A percentile compares a stretch with the other conserved stretches of the same genome.
phyloP scores from a whole-genome alignment of 805 yeast genomes.

The Candida palmyrensis region DNA sequence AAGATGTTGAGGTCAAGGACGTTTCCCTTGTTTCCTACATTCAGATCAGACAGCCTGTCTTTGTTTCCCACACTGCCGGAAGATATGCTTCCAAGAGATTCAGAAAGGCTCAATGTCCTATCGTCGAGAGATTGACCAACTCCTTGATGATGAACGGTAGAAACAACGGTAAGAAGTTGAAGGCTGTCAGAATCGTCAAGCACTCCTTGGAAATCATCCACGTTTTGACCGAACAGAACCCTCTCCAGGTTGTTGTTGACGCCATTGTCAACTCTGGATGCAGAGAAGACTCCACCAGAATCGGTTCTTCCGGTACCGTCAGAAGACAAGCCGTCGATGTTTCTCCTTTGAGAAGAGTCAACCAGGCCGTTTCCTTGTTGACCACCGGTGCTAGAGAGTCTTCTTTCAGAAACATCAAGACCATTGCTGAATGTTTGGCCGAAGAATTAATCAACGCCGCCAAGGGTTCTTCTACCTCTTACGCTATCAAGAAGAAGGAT shows the following conservation, averaged over 20 bases:
- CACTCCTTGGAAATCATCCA: constrained; percentile 97
- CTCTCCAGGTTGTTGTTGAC: constrained; percentile 97
- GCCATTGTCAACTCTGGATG: constrained; percentile 99
- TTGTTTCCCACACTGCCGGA: constrained; percentile 99
- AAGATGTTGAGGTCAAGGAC: constrained; percentile 96
- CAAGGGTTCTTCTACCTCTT: constrained; percentile 99
- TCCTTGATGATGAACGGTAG: constrained; percentile 99
- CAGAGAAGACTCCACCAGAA: constrained; percentile 99
- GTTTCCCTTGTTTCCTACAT: constrained; percentile 97
- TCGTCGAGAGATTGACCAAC: constrained; percentile 98
- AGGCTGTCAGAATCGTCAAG: constrained; percentile 99
- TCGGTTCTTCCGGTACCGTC: constrained; percentile 99
- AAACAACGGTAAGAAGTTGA: constrained; percentile 99
- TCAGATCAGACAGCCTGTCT: constrained; percentile 96
- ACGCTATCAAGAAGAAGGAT: constrained; percentile 99
- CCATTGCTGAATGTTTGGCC: constrained; percentile 99
- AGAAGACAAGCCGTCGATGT: constrained; percentile 99
- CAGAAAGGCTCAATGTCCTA: constrained; percentile 99
- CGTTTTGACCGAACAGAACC: constrained; percentile 98
- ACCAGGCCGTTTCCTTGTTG: constrained; percentile 97
- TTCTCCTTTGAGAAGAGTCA: constrained; percentile 99
- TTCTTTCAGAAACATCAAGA: constrained; percentile 99
- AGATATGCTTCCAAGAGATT: constrained; percentile 99
- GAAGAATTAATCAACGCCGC: constrained; percentile 99
- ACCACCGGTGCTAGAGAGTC: constrained; percentile 99